phyloP scores from a whole-genome alignment of 2,329 filamentous ascomycete genomes.

The Xylaria sp. region DNA sequence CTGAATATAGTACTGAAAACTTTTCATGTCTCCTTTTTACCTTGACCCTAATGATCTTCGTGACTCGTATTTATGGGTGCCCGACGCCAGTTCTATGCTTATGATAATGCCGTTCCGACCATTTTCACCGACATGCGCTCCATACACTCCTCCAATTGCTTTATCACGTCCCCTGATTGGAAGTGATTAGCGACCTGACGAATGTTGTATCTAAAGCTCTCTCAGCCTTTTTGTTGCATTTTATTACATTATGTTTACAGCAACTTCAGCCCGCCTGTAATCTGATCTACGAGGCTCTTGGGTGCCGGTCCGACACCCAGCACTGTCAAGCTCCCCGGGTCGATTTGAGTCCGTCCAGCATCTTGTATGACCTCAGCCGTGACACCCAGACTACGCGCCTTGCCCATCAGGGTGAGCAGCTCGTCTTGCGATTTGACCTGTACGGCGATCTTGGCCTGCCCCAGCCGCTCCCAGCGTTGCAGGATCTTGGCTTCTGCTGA shows the following conservation, averaged over 20 bases:
- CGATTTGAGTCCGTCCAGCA: slow-evolving; percentile 97
- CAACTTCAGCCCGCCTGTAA: slow-evolving; percentile 51
- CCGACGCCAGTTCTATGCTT: slow-evolving; percentile 12
- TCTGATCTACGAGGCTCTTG: slow-evolving; percentile 82
- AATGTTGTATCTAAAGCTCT: not conserved
- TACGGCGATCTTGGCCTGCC: slow-evolving; percentile 92
- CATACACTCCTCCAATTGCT: not conserved
- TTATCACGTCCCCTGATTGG: not conserved
- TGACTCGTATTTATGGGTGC: not conserved
- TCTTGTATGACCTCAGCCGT: slow-evolving; percentile 91
- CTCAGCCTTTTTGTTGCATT: not conserved
- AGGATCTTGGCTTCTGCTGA: slow-evolving; percentile 68
- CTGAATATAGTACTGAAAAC: not conserved
- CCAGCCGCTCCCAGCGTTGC: slow-evolving; percentile 80
- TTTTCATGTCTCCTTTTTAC: not conserved
- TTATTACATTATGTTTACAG: slow-evolving; percentile 27
- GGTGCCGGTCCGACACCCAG: slow-evolving; percentile 83
- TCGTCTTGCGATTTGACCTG: slow-evolving; percentile 89
- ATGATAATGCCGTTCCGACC: not conserved
- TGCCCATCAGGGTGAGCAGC: slow-evolving; percentile 72
- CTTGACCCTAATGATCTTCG: not conserved
- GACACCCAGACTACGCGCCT: slow-evolving; percentile 81
- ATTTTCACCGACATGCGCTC: not conserved
- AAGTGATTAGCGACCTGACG: not conserved
- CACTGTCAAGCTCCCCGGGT: slow-evolving; percentile 88